Conservation (phyloP, 2,329 filamentous ascomycete genomes). For the Colletotrichum cuscutae region DNA sequence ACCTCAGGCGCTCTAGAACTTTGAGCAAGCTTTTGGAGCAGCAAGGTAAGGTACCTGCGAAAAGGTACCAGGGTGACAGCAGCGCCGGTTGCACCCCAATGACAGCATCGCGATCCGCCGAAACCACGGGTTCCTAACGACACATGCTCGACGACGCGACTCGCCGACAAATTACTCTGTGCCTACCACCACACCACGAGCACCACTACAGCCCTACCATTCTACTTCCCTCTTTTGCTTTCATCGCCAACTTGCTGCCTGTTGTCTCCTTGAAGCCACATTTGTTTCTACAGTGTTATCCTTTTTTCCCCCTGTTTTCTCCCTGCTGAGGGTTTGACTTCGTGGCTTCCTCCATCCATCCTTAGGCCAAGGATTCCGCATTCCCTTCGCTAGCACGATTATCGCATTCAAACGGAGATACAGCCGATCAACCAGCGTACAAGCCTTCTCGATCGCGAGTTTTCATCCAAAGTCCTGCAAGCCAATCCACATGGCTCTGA, state of each 20-base stretch:
- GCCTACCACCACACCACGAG: conserved; percentile 2
- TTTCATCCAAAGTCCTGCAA: background rate
- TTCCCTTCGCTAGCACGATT: background rate
- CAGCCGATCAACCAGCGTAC: background rate
- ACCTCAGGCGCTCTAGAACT: background rate
- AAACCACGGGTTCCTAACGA: conserved; percentile 23
- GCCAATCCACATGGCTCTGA: conserved; percentile 8
- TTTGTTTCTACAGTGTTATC: conserved; percentile 3
- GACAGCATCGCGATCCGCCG: conserved; percentile 26
- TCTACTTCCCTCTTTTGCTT: background rate
- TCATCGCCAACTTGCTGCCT: background rate
- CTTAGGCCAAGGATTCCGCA: conserved; percentile 6
- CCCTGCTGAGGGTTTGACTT: background rate
- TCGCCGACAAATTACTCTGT: background rate
- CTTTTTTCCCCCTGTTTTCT: background rate
- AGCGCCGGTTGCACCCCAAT: conserved; percentile 21
- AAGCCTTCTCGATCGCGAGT: background rate
- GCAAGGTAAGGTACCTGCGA: background rate
- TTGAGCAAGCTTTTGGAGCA: background rate
- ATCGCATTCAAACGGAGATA: conserved; percentile 2
- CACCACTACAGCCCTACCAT: background rate
- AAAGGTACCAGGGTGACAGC: conserved; percentile 28
- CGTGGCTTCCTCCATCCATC: conserved; percentile 8
- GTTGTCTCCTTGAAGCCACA: background rate
- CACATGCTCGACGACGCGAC: conserved; percentile 26